A percentile compares a stretch with the other conserved stretches of the same genome.
phyloP scores from a whole-genome alignment of 2,329 filamentous ascomycete species.

The Fusarium nodosum region DNA sequence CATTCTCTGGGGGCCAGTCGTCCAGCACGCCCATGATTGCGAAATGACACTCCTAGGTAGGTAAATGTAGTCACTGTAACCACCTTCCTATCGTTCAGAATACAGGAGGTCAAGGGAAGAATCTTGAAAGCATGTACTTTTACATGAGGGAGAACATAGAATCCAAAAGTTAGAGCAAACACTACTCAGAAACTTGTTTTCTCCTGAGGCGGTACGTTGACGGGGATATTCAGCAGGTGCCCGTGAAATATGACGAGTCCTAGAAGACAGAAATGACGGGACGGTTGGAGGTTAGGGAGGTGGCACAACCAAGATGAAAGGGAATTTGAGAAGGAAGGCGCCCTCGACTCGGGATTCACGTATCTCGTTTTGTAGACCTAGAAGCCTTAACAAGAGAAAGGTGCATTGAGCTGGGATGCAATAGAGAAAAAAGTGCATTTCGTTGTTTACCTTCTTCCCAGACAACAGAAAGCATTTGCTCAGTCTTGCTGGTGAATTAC shows the following conservation, averaged over 20 bases:
- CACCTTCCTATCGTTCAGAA: too few species aligned
- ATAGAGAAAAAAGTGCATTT: not conserved
- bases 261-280: not conserved
- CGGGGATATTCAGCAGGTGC: constrained; percentile 22
- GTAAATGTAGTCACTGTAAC: not conserved
- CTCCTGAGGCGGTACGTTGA: constrained; percentile 6
- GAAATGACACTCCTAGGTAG: not conserved
- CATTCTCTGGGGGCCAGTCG: constrained; percentile 65
- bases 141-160: not conserved
- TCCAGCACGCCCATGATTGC: constrained; percentile 59
- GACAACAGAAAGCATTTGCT: too few species aligned
- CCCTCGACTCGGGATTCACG: not conserved
- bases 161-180: not conserved
- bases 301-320: constrained; percentile 5
- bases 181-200: constrained; percentile 4
- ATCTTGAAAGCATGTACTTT: not conserved
- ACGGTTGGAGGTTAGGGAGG: not conserved
- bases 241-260: constrained; percentile 22
- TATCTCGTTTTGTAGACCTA: not conserved
- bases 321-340: not conserved
- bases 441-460: not conserved
- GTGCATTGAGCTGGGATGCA: not conserved
- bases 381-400: not conserved
- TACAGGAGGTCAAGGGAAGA: not conserved
- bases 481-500: not conserved